Percentiles rank a stretch among this genome's conserved stretches.
Conservation (phyloP, 805 yeast genomes). For the Lipomyces yamadae region DNA sequence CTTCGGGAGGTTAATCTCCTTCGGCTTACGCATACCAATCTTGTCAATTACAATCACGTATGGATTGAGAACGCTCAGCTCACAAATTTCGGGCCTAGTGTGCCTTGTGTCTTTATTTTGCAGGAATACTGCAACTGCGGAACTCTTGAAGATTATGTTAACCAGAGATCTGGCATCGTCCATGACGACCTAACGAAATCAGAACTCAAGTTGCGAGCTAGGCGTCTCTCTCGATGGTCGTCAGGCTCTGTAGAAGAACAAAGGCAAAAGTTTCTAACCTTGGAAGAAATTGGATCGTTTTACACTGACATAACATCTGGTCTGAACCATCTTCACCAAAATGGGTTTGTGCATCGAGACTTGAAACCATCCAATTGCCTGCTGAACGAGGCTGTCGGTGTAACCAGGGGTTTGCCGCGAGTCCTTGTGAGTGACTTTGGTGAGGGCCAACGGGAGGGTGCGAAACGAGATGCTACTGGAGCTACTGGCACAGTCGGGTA, state of each 20-base stretch:
- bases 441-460: conserved; percentile 79
- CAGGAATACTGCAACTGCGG: conserved; percentile 93
- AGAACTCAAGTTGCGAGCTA: conserved; percentile 46
- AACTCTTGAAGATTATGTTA: conserved; percentile 71
- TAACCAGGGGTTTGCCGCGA: conserved; percentile 55
- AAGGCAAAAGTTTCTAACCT: conserved; percentile 46
- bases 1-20: conserved; percentile 78
- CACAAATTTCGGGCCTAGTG: conserved; percentile 58
- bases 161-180: conserved; percentile 47
- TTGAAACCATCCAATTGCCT: conserved; percentile 88
- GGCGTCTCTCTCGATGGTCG: conserved; percentile 4
- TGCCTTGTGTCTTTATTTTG: conserved; percentile 78
- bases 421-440: conserved; percentile 88
- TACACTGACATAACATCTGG: conserved; percentile 73
- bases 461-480: conserved; percentile 69
- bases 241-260: background rate
- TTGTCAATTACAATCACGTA: conserved; percentile 86
- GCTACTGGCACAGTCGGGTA: conserved; percentile 87
- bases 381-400: conserved; percentile 43
- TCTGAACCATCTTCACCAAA: conserved; percentile 68
- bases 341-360: conserved; percentile 85
- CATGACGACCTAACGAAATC: conserved; percentile 46
- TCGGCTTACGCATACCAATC: conserved; percentile 59
- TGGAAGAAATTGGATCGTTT: conserved; percentile 68
- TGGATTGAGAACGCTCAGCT: conserved; percentile 77